Conservation (phyloP, 2,329 filamentous ascomycete species). For the Fusarium ramigenum region DNA sequence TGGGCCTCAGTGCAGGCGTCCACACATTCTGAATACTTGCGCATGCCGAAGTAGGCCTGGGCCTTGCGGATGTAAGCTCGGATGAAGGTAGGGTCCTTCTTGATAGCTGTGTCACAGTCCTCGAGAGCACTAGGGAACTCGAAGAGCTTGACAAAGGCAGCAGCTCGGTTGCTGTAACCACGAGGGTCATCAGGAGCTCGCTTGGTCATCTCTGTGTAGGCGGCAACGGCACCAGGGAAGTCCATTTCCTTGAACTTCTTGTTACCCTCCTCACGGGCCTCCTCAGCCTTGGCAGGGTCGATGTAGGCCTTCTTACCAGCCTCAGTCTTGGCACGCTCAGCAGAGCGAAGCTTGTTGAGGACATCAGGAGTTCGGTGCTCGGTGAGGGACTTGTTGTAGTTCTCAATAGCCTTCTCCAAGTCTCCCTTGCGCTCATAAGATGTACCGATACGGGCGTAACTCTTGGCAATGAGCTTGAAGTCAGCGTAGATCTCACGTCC, state of each 20-base stretch:
- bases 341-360: conserved; percentile 88
- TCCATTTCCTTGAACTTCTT: conserved; percentile 97
- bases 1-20: conserved; percentile 87
- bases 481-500: conserved; percentile 90
- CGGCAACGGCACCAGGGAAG: conserved; percentile 93
- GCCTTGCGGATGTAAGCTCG: conserved; percentile 96
- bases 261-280: conserved; percentile 94
- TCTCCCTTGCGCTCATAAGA: conserved; percentile 92
- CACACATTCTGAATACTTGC: conserved; percentile 94
- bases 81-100: conserved; percentile 91
- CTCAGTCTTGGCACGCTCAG: conserved; percentile 86
- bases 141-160: conserved; percentile 95
- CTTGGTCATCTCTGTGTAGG: conserved; percentile 97
- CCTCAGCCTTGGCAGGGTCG: conserved; percentile 90
- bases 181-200: conserved; percentile 91
- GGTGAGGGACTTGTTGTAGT: conserved; percentile 92
- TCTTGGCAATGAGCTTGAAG: conserved; percentile 98
- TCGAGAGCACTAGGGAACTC: conserved; percentile 93
- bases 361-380: conserved; percentile 97
- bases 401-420: conserved; percentile 79
- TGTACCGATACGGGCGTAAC: conserved; percentile 94
- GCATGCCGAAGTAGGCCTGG: conserved; percentile 95
- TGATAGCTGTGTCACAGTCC: conserved; percentile 91
- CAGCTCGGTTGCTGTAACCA: conserved; percentile 96
- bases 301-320: conserved; percentile 82